Conservation (phyloP, 495 filamentous ascomycete species). For the Terfezia claveryi region DNA sequence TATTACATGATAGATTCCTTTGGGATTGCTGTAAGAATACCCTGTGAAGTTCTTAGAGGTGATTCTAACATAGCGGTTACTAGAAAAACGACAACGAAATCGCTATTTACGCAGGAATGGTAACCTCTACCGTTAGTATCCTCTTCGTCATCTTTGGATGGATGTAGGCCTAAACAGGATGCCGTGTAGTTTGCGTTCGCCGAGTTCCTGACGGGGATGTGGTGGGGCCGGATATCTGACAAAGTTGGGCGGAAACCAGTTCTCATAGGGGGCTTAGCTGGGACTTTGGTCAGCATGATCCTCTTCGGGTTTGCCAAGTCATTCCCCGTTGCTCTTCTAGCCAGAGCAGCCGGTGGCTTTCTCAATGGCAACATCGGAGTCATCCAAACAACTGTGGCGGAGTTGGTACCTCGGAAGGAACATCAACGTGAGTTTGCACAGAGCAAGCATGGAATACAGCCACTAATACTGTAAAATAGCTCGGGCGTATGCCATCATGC, state of each 20-base stretch:
- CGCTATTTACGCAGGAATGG: constrained; percentile 82
- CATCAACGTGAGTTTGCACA: constrained; percentile 47
- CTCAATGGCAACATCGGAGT: constrained; percentile 93
- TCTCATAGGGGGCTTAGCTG: constrained; percentile 62
- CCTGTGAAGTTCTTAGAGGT: neutral
- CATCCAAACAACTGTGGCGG: constrained; percentile 80
- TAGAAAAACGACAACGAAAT: constrained; percentile 49
- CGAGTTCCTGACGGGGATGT: constrained; percentile 69
- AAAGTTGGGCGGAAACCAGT: constrained; percentile 82
- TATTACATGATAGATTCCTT: constrained; percentile 96
- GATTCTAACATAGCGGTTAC: neutral
- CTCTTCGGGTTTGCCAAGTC: constrained; percentile 80
- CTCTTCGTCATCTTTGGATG: neutral
- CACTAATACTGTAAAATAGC: constrained; percentile 25
- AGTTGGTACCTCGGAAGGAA: constrained; percentile 74
- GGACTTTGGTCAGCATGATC: constrained; percentile 83
- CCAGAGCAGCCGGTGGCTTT: constrained; percentile 69
- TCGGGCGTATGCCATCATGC: constrained; percentile 89
- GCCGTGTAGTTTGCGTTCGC: constrained; percentile 53
- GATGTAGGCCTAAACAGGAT: no score
- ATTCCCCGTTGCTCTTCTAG: constrained; percentile 63
- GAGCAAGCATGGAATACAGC: no score
- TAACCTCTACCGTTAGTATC: constrained; percentile 45
- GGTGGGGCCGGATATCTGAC: constrained; percentile 89
- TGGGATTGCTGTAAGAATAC: constrained; percentile 35